phyloP scores from a whole-genome alignment of 768 basidiomycete genomes.

The Harrya chromipes region DNA sequence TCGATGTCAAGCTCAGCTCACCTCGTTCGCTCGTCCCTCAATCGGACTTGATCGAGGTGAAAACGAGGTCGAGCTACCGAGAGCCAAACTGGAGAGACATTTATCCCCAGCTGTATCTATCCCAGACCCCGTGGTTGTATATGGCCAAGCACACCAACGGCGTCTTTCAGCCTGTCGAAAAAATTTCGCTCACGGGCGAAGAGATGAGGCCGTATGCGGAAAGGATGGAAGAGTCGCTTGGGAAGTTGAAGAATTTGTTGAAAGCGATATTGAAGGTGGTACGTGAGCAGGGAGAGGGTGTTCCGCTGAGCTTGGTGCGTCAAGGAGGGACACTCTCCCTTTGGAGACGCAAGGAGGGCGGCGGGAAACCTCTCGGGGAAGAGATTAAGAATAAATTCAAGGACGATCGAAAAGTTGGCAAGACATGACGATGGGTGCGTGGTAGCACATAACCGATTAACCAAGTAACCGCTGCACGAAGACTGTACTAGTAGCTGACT shows the following conservation, averaged over 20 bases:
- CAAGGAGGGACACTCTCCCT: constrained; percentile 41
- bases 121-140: constrained; percentile 61
- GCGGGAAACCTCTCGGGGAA: constrained; percentile 17
- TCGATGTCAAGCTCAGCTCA: constrained; percentile 23
- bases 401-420: too few species aligned
- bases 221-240: constrained; percentile 18
- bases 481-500: too few species aligned
- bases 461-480: too few species aligned
- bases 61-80: constrained; percentile 26
- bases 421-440: too few species aligned
- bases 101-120: constrained; percentile 67
- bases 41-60: constrained; percentile 34
- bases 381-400: constrained; percentile 24
- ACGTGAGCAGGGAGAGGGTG: constrained; percentile 49
- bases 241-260: constrained; percentile 27
- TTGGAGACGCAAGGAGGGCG: constrained; percentile 41
- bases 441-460: too few species aligned
- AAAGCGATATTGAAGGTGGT: constrained; percentile 46
- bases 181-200: constrained; percentile 37
- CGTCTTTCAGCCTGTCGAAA: constrained; percentile 47
- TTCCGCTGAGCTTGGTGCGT: constrained; percentile 55
- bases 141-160: constrained; percentile 58
- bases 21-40: constrained; percentile 35
- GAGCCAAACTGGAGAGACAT: constrained; percentile 55
- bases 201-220: constrained; percentile 24